phyloP scores from a whole-genome alignment of 805 yeast species.

The Candida sithepensis region DNA sequence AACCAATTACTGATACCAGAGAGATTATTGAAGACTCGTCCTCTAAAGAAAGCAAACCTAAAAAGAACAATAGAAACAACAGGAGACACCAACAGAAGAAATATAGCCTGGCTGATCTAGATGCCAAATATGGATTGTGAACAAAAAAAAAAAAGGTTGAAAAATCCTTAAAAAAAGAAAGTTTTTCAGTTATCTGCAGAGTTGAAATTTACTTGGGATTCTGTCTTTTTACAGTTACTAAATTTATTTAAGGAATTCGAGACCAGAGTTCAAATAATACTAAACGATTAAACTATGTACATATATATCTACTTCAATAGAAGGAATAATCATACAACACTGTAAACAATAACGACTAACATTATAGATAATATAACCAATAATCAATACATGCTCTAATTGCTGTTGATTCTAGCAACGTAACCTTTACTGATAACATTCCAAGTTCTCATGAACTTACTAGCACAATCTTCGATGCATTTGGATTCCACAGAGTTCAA shows the following conservation, averaged over 20 bases:
- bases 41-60: background rate
- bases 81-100: background rate
- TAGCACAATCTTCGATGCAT: constrained; percentile 76
- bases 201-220: too few relatives aligned
- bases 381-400: constrained; percentile 5
- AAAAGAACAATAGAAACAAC: background rate
- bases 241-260: too few relatives aligned
- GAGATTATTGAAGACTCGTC: background rate
- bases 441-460: constrained; percentile 91
- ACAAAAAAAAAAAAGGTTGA: background rate
- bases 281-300: too few relatives aligned
- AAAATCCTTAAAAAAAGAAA: too few relatives aligned
- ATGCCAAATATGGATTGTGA: background rate
- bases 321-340: too few relatives aligned
- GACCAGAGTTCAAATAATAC: too few relatives aligned
- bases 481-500: constrained; percentile 50
- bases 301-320: too few relatives aligned
- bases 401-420: constrained; percentile 55
- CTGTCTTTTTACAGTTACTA: too few relatives aligned
- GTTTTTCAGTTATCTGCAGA: too few relatives aligned
- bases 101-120: background rate
- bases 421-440: constrained; percentile 76
- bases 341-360: too few relatives aligned
- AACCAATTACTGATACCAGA: background rate
- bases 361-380: too few relatives aligned